phyloP scores from a whole-genome alignment of 441 rosid species.

The Melastoma candidum region DNA sequence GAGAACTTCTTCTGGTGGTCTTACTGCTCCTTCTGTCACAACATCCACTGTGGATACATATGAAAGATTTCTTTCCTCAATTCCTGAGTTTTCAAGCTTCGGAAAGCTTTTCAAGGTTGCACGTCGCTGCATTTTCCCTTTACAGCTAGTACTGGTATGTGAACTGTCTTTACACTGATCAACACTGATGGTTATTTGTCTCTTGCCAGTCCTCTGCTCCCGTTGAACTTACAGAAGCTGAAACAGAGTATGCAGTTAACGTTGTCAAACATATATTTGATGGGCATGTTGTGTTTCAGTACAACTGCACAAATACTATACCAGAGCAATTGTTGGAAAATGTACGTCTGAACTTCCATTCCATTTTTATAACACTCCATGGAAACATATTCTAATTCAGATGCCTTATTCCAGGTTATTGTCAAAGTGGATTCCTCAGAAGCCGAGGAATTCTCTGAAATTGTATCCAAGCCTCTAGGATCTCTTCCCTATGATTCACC shows the following conservation, averaged over 20 bases:
- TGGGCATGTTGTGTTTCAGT: slow-evolving; percentile 82
- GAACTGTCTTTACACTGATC: slow-evolving; percentile 2
- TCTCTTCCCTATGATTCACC: slow-evolving; percentile 93
- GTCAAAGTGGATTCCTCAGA: slow-evolving; percentile 90
- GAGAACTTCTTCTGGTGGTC: slow-evolving; percentile 81
- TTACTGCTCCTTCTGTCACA: slow-evolving; percentile 54
- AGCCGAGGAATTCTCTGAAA: slow-evolving; percentile 70
- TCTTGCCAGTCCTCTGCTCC: slow-evolving; percentile 68
- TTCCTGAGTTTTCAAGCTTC: slow-evolving; percentile 65
- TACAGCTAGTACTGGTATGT: not conserved
- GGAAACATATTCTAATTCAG: slow-evolving; percentile 9
- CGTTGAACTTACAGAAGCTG: slow-evolving; percentile 96
- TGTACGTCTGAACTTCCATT: slow-evolving; percentile 30
- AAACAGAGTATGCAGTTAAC: slow-evolving; percentile 94
- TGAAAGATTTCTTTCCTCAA: slow-evolving; percentile 71
- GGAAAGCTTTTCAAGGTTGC: slow-evolving; percentile 90
- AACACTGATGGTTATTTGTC: slow-evolving; percentile 9
- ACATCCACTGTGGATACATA: slow-evolving; percentile 65
- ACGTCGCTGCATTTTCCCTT: slow-evolving; percentile 3
- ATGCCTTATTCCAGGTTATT: slow-evolving; percentile 43
- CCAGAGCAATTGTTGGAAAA: slow-evolving; percentile 90
- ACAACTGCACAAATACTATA: slow-evolving; percentile 92
- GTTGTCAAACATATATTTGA: slow-evolving; percentile 90
- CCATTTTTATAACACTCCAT: slow-evolving; percentile 6
- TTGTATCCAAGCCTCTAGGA: slow-evolving; percentile 49